These are phyloP conservation scores for Somion occarium DNA, from an alignment of 1,284 basidiomycete species.

Conservation along the genomic window DNA sequence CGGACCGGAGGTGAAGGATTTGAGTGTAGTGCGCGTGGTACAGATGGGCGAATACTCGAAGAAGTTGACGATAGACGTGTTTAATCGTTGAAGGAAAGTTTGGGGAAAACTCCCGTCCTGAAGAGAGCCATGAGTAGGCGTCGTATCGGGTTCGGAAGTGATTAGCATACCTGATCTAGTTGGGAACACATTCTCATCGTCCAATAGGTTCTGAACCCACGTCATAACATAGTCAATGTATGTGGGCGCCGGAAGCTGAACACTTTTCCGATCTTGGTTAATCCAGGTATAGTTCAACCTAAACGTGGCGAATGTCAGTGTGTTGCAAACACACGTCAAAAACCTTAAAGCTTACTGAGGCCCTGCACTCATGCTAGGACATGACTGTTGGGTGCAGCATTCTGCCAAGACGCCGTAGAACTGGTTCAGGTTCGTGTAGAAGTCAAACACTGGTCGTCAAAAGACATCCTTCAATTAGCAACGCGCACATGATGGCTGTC, in stretches of 20 bases:
- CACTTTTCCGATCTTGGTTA: constrained; percentile 90
- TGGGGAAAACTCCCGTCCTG: constrained; percentile 88
- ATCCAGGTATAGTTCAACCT: constrained; percentile 98
- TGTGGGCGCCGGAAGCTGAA: constrained; percentile 91
- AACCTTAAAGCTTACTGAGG: constrained; percentile 53
- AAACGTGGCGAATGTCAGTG: constrained; percentile 10
- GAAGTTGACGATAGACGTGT: constrained; percentile 94
- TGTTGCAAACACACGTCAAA: not conserved
- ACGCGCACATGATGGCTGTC: constrained; percentile 1
- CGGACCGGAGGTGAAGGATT: constrained; percentile 90
- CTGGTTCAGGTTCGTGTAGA: constrained; percentile 95
- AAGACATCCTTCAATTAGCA: too few species aligned
- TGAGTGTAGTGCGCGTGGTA: constrained; percentile 94
- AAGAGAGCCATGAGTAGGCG: not conserved
- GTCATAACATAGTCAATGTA: constrained; percentile 99
- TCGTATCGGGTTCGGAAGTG: not conserved
- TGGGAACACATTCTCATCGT: constrained; percentile 92
- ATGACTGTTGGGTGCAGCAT: constrained; percentile 87
- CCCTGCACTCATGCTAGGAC: constrained; percentile 94
- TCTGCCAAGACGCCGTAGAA: constrained; percentile 96
- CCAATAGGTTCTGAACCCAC: constrained; percentile 92
- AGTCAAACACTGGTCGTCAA: constrained; percentile 85
- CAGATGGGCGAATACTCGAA: constrained; percentile 96
- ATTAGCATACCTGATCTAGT: constrained; percentile 81
- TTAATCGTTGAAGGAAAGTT: constrained; percentile 91